phyloP scores from a whole-genome alignment of 306 rosid species.

The Rubus idaeus region DNA sequence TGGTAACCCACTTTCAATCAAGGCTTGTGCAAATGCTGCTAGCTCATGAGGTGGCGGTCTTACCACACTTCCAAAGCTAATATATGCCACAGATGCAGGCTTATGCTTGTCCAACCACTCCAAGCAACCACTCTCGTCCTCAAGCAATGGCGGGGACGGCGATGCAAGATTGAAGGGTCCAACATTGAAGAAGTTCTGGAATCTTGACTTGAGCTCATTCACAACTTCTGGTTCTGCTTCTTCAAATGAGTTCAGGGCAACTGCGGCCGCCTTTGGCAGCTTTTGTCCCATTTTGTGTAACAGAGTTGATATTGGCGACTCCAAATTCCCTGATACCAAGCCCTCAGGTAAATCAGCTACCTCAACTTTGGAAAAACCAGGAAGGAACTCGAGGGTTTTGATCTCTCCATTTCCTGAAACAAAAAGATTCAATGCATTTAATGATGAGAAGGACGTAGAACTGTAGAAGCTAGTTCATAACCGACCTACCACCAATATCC shows the following conservation, averaged over 20 bases:
- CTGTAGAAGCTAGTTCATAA: too few relatives aligned
- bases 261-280: slow-evolving; percentile 54
- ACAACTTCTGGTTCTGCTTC: slow-evolving; percentile 29
- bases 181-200: slow-evolving; percentile 39
- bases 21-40: slow-evolving; percentile 44
- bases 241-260: slow-evolving; percentile 61
- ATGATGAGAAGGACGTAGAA: not conserved
- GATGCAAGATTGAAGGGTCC: slow-evolving; percentile 60
- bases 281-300: slow-evolving; percentile 53
- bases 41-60: slow-evolving; percentile 58
- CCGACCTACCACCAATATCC: too few relatives aligned
- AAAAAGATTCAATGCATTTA: not conserved
- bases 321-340: slow-evolving; percentile 10
- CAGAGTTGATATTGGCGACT: slow-evolving; percentile 44
- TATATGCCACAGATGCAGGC: slow-evolving; percentile 47
- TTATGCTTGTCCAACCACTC: slow-evolving; percentile 51
- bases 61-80: slow-evolving; percentile 58
- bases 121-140: slow-evolving; percentile 42
- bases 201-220: slow-evolving; percentile 30
- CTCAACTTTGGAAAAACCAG: slow-evolving; percentile 43
- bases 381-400: slow-evolving; percentile 44
- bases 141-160: slow-evolving; percentile 19
- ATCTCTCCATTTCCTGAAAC: slow-evolving; percentile 19
- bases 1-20: slow-evolving; percentile 41
- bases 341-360: slow-evolving; percentile 56